A percentile compares a stretch with the other conserved stretches of the same genome.
These are phyloP conservation scores for Neurospora crassa DNA, from an alignment of 2,329 filamentous ascomycete genomes.

Conservation along the genomic window DNA sequence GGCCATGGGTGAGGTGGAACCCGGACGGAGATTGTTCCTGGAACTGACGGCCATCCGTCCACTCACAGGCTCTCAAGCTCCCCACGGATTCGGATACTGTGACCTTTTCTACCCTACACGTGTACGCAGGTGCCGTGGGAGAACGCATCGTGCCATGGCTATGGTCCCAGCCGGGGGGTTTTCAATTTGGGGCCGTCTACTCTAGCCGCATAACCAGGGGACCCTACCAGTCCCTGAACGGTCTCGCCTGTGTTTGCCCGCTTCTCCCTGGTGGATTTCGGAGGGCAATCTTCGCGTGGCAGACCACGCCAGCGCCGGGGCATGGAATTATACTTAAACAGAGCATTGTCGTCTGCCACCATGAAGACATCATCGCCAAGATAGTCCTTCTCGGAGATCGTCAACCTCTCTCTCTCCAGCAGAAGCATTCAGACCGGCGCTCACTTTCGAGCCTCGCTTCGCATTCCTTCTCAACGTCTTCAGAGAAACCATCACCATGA, in stretches of 20 bases:
- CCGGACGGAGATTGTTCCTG: not conserved
- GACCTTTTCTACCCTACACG: not conserved
- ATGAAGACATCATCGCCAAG: not conserved
- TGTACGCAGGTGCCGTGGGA: not conserved
- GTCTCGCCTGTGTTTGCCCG: not conserved
- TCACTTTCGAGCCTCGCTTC: not conserved
- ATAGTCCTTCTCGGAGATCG: not conserved
- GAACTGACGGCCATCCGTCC: not conserved
- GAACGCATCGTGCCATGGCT: not conserved
- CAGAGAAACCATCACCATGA: slow-evolving; percentile 9
- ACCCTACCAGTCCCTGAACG: not conserved
- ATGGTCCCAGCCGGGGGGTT: not conserved
- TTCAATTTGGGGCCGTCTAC: not conserved
- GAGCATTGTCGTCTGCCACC: not conserved
- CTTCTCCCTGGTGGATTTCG: not conserved
- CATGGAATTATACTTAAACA: not conserved
- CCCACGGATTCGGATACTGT: not conserved
- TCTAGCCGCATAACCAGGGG: not conserved
- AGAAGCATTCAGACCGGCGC: not conserved
- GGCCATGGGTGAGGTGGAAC: not conserved
- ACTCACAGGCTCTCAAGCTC: not conserved
- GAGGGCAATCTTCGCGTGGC: not conserved
- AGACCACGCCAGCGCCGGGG: not conserved
- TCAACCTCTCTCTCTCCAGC: not conserved
- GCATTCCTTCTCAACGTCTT: not conserved